Evolutionary conservation across 129 eudicot genomes (phyloP), one percentile per base, ranked within the genome.

Genomic region (Rutidosis leptorrhynchoides): DNA sequence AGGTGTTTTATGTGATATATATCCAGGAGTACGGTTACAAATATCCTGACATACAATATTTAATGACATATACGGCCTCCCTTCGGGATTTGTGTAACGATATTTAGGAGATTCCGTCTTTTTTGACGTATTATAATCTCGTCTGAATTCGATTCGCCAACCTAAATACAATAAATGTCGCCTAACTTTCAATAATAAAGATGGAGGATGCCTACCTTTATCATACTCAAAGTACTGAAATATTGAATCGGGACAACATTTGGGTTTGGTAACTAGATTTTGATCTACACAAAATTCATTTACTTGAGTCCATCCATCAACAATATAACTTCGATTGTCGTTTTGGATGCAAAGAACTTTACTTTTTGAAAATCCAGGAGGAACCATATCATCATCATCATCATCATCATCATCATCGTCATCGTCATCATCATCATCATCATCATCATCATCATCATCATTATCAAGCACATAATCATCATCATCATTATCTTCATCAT

Each of bases 91-190:
- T 21, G 59, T 57, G 71, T 86, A 94, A 40, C 95, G 88, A 8
- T 74, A 29, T 66, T 84, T 59, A 26, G 3, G 1, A 6, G 12
- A 14, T 24, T 48, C 40, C 15, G 29, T 40, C 35, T 11, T 32
- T 14, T 29, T 74, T 35, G 12, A 12, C 33, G 19, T 22, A 49
- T 2, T 14, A 14, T 2, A 0, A 21, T 72, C 81, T 20, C 5
- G 67, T 11, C 15, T 48, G 19, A 9, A 22, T 67, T 86, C 84
- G 17, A 94, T 54, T 69, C 70, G 79, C 93, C 95, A 94, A 45
- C 90, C 95, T 65, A 89, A 10, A 83, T 58, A 77, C 26, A 60
- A 66, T 37, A 94, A 82, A 83, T 94, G 94, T 56, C 77, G 75
- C 65, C 84, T 75, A 23, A 65, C 72, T 22, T 84, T 66, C 25